Evolutionary conservation across 345 rosid genomes (phyloP).

Genomic region (Bruguiera gymnorhiza): DNA sequence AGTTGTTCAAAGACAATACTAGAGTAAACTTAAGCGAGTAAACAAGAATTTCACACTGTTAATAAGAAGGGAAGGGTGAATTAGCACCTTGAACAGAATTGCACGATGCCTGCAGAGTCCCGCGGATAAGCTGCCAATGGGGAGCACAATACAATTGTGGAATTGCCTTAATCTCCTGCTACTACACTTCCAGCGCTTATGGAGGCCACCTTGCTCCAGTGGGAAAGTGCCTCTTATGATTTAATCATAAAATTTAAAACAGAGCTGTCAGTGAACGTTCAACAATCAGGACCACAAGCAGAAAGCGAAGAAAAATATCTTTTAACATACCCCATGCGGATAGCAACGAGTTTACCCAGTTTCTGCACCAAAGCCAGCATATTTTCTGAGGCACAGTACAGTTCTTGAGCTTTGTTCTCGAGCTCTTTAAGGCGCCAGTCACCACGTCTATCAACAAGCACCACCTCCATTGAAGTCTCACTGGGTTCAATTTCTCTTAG

Average conservation of each 20-base stretch:
- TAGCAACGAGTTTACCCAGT: constrained; percentile 82
- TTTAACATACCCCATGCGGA: constrained; percentile 71
- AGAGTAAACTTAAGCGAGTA: background rate
- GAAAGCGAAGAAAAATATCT: background rate
- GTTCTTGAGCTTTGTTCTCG: constrained; percentile 80
- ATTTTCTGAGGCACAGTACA: constrained; percentile 69
- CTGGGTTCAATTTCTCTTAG: constrained; percentile 64
- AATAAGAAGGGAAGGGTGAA: background rate
- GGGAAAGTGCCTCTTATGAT: constrained; percentile 68
- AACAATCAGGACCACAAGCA: background rate
- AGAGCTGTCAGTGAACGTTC: background rate
- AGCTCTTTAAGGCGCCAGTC: constrained; percentile 79
- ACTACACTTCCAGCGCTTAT: constrained; percentile 68
- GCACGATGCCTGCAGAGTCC: constrained; percentile 98
- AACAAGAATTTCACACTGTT: background rate
- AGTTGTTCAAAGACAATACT: background rate
- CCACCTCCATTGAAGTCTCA: constrained; percentile 79
- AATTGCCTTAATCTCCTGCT: constrained; percentile 66
- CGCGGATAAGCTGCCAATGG: constrained; percentile 75
- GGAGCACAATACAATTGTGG: constrained; percentile 72
- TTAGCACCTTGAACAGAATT: constrained; percentile 75
- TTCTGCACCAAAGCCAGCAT: constrained; percentile 66
- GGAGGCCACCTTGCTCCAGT: constrained; percentile 78
- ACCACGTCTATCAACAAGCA: constrained; percentile 65
- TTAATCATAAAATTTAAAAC: background rate